phyloP scores from a whole-genome alignment of 305 asterid species.

The Fraxinus latifolia region DNA sequence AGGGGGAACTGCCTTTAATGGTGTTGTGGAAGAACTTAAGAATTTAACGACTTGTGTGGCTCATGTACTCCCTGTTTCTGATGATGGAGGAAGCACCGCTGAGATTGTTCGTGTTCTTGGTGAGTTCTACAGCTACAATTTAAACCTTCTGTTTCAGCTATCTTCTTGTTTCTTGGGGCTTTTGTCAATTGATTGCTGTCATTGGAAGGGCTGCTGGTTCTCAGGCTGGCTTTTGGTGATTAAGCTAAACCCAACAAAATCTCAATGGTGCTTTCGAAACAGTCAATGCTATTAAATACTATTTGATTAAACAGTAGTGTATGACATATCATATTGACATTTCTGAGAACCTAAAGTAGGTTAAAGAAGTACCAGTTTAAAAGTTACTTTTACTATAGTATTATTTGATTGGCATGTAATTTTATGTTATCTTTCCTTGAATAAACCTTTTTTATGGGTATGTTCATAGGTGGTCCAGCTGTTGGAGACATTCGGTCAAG shows the following conservation, averaged over 20 bases:
- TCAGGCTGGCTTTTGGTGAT: not conserved
- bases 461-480: constrained; percentile 88
- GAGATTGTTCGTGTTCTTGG: constrained; percentile 99
- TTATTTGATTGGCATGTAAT: not conserved
- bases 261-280: not conserved
- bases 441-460: constrained; percentile 15
- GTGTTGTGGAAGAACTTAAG: constrained; percentile 96
- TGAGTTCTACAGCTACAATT: constrained; percentile 31
- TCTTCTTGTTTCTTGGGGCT: constrained; percentile 7
- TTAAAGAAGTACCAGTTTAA: not conserved
- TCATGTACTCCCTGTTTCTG: constrained; percentile 97
- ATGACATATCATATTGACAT: not conserved
- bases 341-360: constrained; percentile 8
- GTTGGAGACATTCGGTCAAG: constrained; percentile 98
- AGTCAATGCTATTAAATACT: constrained; percentile 1
- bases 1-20: constrained; percentile 99
- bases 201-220: not conserved
- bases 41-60: constrained; percentile 78
- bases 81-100: constrained; percentile 99
- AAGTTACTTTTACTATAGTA: not conserved
- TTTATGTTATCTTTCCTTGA: not conserved
- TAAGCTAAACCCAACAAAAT: not conserved
- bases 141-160: constrained; percentile 20
- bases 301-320: not conserved
- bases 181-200: not conserved